Percentiles rank a stretch among this genome's conserved stretches.
Conservation (phyloP, 1,284 basidiomycete genomes). For the Salmacisia buchloeana region DNA sequence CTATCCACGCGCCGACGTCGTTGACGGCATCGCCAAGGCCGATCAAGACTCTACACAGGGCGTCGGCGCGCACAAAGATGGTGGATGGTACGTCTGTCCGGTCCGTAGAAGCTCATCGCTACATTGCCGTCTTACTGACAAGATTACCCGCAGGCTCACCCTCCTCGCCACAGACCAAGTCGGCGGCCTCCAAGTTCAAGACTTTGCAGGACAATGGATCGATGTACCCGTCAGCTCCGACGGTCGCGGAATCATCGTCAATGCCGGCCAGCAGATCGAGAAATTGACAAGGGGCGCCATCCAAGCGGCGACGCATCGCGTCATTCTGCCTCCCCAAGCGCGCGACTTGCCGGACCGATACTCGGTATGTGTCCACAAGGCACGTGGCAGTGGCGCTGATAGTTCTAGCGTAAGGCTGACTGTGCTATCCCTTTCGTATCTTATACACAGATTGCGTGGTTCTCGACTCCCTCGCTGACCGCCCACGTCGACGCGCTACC, state of each 20-base stretch:
- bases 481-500: slow-evolving; percentile 20
- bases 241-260: slow-evolving; percentile 31
- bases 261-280: slow-evolving; percentile 45
- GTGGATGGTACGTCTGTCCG: slow-evolving; percentile 20
- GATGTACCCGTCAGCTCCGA: slow-evolving; percentile 24
- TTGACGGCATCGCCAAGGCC: slow-evolving; percentile 25
- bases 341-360: background rate
- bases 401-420: background rate
- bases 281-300: slow-evolving; percentile 29
- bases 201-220: slow-evolving; percentile 32
- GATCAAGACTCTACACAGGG: slow-evolving; percentile 27
- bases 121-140: background rate
- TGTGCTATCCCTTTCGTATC: background rate
- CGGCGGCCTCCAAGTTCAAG: slow-evolving; percentile 33
- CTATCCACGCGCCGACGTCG: slow-evolving; percentile 23
- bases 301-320: slow-evolving; percentile 38
- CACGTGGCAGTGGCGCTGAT: background rate
- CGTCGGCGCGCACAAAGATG: slow-evolving; percentile 41
- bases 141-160: slow-evolving; percentile 19
- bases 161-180: slow-evolving; percentile 30
- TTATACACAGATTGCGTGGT: slow-evolving; percentile 33
- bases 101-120: background rate
- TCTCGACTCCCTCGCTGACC: slow-evolving; percentile 32
- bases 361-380: background rate
- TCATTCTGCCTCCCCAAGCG: slow-evolving; percentile 12